These are phyloP conservation scores for Ophiocordyceps australis DNA, from an alignment of 2,329 filamentous ascomycete genomes.

Conservation along the genomic window DNA sequence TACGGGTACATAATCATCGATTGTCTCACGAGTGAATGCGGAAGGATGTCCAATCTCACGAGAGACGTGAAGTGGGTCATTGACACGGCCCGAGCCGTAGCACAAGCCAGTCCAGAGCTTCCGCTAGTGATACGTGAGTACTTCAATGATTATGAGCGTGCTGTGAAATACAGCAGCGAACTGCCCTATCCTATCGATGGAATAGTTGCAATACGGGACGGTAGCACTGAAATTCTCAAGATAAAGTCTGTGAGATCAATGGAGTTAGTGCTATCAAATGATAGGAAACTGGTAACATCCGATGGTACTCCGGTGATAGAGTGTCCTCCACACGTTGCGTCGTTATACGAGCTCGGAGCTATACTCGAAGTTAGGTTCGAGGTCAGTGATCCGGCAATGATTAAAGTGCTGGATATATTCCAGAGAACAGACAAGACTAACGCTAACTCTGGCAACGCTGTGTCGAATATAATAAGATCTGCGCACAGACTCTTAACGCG, in stretches of 20 bases:
- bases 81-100: background rate
- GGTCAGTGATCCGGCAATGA: background rate
- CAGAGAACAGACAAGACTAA: background rate
- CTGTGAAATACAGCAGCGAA: background rate
- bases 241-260: conserved; percentile 1
- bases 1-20: conserved; percentile 1
- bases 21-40: background rate
- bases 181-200: conserved; percentile 1
- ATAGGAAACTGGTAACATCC: background rate
- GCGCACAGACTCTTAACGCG: background rate
- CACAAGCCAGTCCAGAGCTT: background rate
- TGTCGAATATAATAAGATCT: conserved; percentile 1
- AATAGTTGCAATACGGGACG: background rate
- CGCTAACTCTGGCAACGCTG: background rate
- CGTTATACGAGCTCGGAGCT: background rate
- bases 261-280: background rate
- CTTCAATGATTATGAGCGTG: background rate
- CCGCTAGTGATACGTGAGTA: conserved; percentile 1
- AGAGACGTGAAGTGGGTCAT: background rate
- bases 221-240: conserved; percentile 1
- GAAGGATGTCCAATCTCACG: background rate
- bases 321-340: background rate
- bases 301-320: background rate
- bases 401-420: background rate
- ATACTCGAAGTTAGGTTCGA: background rate